Conservation (phyloP, 148 eudicot species). For the Cornus suecica region DNA sequence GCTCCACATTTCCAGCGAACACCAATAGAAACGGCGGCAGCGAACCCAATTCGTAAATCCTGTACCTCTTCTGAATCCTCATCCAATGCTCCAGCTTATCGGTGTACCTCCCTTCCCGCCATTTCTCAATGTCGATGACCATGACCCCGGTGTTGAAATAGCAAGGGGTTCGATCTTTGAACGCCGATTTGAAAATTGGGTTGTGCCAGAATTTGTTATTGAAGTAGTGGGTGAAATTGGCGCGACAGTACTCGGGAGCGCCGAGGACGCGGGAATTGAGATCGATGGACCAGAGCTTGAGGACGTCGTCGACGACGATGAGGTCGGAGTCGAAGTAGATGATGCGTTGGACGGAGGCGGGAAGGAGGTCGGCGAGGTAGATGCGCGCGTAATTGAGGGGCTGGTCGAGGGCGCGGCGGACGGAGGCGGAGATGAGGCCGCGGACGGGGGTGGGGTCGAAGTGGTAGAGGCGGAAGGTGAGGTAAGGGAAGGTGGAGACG, state of each 20-base stretch:
- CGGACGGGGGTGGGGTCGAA: constrained; percentile 9
- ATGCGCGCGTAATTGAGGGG: constrained; percentile 21
- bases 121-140: constrained; percentile 17
- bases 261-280: constrained; percentile 22
- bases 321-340: constrained; percentile 20
- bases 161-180: constrained; percentile 14
- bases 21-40: constrained; percentile 14
- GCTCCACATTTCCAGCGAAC: constrained; percentile 19
- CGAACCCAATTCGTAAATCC: constrained; percentile 18
- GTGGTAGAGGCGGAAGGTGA: constrained; percentile 4
- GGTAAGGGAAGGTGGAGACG: constrained; percentile 5
- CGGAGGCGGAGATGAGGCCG: constrained; percentile 14
- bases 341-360: constrained; percentile 4
- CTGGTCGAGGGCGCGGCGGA: constrained; percentile 15
- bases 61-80: constrained; percentile 20
- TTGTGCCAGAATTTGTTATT: constrained; percentile 17
- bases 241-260: constrained; percentile 23
- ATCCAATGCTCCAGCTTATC: constrained; percentile 21
- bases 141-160: constrained; percentile 23
- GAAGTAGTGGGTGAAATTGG: constrained; percentile 23
- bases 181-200: constrained; percentile 14
- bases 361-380: constrained; percentile 19
- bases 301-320: constrained; percentile 17
- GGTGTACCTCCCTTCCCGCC: constrained; percentile 16
- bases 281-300: constrained; percentile 19